Base-by-base conservation (phyloP, 371 early-diverging fungal species). In the Lichtheimia hyalospora region DNA sequence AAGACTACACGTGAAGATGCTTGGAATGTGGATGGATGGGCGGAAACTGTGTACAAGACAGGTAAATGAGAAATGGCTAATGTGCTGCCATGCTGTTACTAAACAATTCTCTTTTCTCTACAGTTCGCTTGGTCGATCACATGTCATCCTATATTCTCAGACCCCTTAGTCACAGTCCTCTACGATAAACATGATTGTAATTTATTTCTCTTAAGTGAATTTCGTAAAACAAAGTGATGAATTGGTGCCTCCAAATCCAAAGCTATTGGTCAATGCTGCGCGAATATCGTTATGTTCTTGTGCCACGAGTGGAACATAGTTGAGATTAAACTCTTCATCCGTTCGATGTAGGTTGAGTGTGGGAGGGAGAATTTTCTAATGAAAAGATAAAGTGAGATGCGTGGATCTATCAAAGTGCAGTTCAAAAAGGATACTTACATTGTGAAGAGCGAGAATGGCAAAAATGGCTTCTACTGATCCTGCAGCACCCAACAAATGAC, bases 211-310 rank as follows among this genome's bases (percentile, higher is more conserved):
- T 55, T 58, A 46, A 57, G 72, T 57, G 50, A 78, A 67, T 58
- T 84, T 86, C n/a, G 80, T 54, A 69, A 92, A 92, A 60, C 89
- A 82, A 16, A 96, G 75, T 0, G 90, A 85, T 0, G 94, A 93
- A 71, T 97, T 97, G 1, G 96, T 96, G 42, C 97, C 98, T 52
- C 98, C 98, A 84, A 97, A 97, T 6, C 98, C 98, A 83, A 97
- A 97, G 41, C 93, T 93, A 71, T 97, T 97, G 27, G 92, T 90
- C 41, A 97, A 62, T 0, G 90, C 95, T 2, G 86, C 89, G 25
- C 74, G 65, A n/a, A 96, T 66, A 28, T 68, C 58, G 57, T 67
- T 71, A 25, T 44, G 59, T 54, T 85, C 81, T 68, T 91, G 90
- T 7, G 89, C 75, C 24, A 65, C 71, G 5, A 69, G 63, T 0